Evolutionary conservation across 1,284 basidiomycete species (phyloP).

Genomic region (Cutaneotrichosporon sp.): DNA sequence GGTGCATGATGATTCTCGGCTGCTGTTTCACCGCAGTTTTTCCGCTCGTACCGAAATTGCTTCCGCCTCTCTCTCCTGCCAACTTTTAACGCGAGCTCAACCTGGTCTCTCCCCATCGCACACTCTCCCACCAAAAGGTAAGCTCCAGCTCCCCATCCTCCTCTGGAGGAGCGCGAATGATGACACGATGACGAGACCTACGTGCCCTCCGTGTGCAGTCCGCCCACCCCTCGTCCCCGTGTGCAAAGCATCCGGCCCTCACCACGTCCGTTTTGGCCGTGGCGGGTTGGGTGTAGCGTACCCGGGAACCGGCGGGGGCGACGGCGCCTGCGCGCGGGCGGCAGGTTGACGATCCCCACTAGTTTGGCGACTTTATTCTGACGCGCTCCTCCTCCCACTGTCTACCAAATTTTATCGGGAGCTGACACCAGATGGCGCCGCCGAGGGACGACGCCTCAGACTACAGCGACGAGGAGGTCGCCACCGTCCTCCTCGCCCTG

Average conservation of each 20-base stretch:
- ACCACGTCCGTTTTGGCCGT: constrained; percentile 26
- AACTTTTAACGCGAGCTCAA: neutral
- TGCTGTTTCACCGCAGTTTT: neutral
- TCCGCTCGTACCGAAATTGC: neutral
- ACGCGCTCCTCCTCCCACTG: constrained; percentile 26
- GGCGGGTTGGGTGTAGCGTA: neutral
- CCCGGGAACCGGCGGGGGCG: constrained; percentile 8
- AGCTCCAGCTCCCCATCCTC: neutral
- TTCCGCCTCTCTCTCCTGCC: neutral
- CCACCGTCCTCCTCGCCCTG: constrained; percentile 49
- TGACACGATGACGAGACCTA: constrained; percentile 54
- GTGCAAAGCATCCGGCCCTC: constrained; percentile 14
- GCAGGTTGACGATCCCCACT: constrained; percentile 45
- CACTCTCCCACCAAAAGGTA: constrained; percentile 4
- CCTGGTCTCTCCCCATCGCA: neutral
- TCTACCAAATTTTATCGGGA: constrained; percentile 6
- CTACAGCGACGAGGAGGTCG: constrained; percentile 20
- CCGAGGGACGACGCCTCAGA: constrained; percentile 3
- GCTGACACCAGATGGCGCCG: constrained; percentile 19
- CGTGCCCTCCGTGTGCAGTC: constrained; percentile 15
- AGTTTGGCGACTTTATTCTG: constrained; percentile 54
- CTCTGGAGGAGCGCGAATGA: constrained; percentile 28
- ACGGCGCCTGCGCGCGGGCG: neutral
- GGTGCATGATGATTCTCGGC: too few species aligned
- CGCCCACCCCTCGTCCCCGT: constrained; percentile 17